Evolutionary conservation across 192 early-diverging fungal species (phyloP), one percentile per base, ranked within the genome.

Genomic region (Phycomyces blakesleeanus): DNA sequence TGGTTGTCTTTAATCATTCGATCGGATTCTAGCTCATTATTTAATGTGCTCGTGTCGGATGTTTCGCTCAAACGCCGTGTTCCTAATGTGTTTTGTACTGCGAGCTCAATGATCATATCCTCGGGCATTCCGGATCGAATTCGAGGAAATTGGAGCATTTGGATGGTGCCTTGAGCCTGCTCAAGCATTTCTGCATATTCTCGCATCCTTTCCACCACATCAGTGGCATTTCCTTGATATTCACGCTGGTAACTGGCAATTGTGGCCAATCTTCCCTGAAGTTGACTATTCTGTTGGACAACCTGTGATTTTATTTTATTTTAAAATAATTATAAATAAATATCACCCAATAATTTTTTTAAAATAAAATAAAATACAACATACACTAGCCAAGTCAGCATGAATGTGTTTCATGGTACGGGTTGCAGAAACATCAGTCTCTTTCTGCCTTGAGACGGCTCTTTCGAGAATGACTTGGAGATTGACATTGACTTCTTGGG

Each of bases 401-500:
- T 69, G 57, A 41, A 69, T 55, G 29, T 69, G 60, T 34, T 55
- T 54, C 54, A 69, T 63, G 12, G 49, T 44, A 24, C 55, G 68
- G 18, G 55, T 69, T 3, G 68, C 61, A 63, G 56, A 51, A 8
- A 57, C 61, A 58, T 69, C 68, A 3, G 61, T 49, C 42, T 57
- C 61, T 57, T 63, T 69, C 52, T 69, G 68, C 41, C 41, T 59
- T 26, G 47, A 51, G 25, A 69, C 68, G 25, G 68, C 55, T 59
- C 56, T 63, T 29, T 69, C 68, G 34, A 69, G 39, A 39, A 69
- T 37, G 20, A 69, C 56, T 29, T 69, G 68, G 27, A 69, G 12
- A 38, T 69, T 69, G 24, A 69, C 68, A 69, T 69, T 69, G 16
- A 69, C 68, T 58, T 69, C 68, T 26, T 69, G 61, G n/a, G 68